These are phyloP conservation scores for Leccinum rimulosum DNA, from an alignment of 768 basidiomycete species.

Conservation along the genomic window DNA sequence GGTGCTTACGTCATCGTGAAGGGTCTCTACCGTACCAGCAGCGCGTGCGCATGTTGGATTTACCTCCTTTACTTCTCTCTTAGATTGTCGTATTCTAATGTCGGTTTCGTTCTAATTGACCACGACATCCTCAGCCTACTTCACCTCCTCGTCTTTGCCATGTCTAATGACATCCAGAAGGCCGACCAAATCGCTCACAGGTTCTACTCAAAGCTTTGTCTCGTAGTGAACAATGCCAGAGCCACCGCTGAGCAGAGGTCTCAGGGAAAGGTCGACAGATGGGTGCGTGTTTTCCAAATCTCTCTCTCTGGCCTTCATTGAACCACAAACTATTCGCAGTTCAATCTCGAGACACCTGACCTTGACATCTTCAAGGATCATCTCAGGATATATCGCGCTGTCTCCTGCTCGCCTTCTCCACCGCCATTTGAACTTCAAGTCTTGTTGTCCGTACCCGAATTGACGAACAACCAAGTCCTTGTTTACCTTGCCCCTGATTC, in stretches of 20 bases:
- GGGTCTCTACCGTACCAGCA: conserved; percentile 16
- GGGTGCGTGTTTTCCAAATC: conserved; percentile 50
- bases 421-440: conserved; percentile 68
- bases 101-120: conserved; percentile 25
- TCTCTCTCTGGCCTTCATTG: background rate
- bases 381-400: conserved; percentile 55
- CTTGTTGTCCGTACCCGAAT: conserved; percentile 65
- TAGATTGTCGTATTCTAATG: conserved; percentile 32
- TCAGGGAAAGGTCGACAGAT: conserved; percentile 68
- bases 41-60: conserved; percentile 20
- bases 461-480: conserved; percentile 67
- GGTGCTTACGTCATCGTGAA: conserved; percentile 25
- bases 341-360: conserved; percentile 80
- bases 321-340: conserved; percentile 43
- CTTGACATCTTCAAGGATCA: conserved; percentile 64
- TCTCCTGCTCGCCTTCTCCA: conserved; percentile 33
- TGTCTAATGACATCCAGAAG: conserved; percentile 57
- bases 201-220: conserved; percentile 79
- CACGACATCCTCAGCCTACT: conserved; percentile 4
- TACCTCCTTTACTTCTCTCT: conserved; percentile 17
- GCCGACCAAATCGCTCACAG: conserved; percentile 86
- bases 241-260: conserved; percentile 48
- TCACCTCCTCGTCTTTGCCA: conserved; percentile 30
- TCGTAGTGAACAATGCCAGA: conserved; percentile 71
- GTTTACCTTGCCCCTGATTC: conserved; percentile 61